A percentile compares a stretch with the other conserved stretches of the same genome.
These are phyloP conservation scores for Spatholobus suberectus DNA, from an alignment of 306 rosid genomes.

Conservation along the genomic window DNA sequence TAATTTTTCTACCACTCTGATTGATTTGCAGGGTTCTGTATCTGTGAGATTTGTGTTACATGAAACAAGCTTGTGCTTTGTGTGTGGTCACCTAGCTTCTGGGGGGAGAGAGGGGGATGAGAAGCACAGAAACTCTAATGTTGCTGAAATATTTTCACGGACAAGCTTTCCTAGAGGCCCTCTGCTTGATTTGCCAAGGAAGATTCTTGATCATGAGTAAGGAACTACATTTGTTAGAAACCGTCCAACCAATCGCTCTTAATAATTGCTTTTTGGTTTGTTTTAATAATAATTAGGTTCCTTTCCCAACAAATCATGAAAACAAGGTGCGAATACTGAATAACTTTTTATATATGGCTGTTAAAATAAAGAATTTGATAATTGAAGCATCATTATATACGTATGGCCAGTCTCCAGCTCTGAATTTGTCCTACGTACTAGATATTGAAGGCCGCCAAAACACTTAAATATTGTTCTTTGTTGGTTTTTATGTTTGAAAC, in stretches of 20 bases:
- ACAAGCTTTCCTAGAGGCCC: conserved; percentile 72
- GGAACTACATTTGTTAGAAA: conserved; percentile 38
- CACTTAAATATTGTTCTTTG: conserved; percentile 28
- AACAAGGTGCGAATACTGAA: conserved; percentile 45
- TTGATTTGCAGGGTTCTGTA: conserved; percentile 78
- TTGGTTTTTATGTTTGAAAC: conserved; percentile 21
- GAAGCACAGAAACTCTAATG: conserved; percentile 70
- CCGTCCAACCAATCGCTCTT: conserved; percentile 44
- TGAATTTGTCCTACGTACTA: conserved; percentile 59
- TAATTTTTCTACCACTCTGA: no score
- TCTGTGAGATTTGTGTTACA: conserved; percentile 74
- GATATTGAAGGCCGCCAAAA: conserved; percentile 46
- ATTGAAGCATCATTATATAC: conserved; percentile 25
- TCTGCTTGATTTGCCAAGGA: conserved; percentile 64
- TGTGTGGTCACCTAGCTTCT: conserved; percentile 83
- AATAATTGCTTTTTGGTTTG: conserved; percentile 1
- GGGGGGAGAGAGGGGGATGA: conserved; percentile 76
- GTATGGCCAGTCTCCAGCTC: no score
- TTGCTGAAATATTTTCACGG: conserved; percentile 68
- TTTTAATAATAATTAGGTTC: conserved; percentile 29
- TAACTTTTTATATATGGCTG: background rate
- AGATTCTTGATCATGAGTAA: conserved; percentile 80
- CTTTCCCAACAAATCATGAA: conserved; percentile 46
- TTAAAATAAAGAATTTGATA: conserved; percentile 11
- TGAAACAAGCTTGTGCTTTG: conserved; percentile 84